A percentile compares a stretch with the other conserved stretches of the same genome.
Conservation (phyloP, 2,329 filamentous ascomycete genomes). For the Moelleriella libera region DNA sequence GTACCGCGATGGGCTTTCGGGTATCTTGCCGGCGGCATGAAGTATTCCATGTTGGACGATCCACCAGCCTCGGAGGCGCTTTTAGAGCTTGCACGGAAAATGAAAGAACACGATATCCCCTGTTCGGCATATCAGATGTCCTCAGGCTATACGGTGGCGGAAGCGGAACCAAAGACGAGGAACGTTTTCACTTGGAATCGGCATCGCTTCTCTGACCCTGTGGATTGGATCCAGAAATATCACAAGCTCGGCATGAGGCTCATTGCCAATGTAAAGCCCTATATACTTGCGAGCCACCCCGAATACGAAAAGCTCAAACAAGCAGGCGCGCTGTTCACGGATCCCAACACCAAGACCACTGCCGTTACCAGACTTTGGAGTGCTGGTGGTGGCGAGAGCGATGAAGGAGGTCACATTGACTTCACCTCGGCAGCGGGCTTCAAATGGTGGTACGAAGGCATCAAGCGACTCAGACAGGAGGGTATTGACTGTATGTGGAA, state of each 20-base stretch:
- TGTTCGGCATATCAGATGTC: conserved; percentile 62
- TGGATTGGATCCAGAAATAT: conserved; percentile 46
- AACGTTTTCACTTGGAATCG: conserved; percentile 43
- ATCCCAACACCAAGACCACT: conserved; percentile 34
- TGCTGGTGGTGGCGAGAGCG: conserved; percentile 53
- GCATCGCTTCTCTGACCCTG: conserved; percentile 55
- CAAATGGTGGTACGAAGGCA: conserved; percentile 58
- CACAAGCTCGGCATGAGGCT: conserved; percentile 52
- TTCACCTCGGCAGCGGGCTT: conserved; percentile 55
- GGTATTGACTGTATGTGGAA: conserved; percentile 69
- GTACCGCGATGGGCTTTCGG: conserved; percentile 62
- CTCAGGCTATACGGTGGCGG: conserved; percentile 56
- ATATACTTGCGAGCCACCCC: conserved; percentile 52
- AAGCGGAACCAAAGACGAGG: conserved; percentile 45
- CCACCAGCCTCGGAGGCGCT: conserved; percentile 43
- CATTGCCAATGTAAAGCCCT: conserved; percentile 61
- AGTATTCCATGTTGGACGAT: conserved; percentile 34
- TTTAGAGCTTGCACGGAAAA: conserved; percentile 44
- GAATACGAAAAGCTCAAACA: conserved; percentile 48
- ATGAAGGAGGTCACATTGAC: conserved; percentile 57
- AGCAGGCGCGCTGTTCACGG: conserved; percentile 47
- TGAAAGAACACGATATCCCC: conserved; percentile 51
- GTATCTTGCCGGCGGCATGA: conserved; percentile 53
- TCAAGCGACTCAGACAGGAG: conserved; percentile 42
- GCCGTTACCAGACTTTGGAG: conserved; percentile 56